Evolutionary conservation across 176 grass and related monocot species (phyloP).

Genomic region (Eragrostis curvula): DNA sequence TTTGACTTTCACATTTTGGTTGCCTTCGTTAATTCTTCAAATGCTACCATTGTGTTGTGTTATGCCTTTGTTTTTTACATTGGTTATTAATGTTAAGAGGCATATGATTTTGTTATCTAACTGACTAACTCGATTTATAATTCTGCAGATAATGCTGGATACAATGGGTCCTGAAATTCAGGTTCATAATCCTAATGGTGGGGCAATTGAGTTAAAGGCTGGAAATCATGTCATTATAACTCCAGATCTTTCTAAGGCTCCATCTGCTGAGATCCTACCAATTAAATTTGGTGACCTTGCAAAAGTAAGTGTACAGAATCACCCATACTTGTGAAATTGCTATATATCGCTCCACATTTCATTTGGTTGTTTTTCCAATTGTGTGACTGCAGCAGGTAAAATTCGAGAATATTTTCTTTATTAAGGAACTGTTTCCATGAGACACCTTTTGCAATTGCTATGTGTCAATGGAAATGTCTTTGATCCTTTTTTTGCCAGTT

Average conservation of each 20-base stretch:
- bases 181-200: slow-evolving; percentile 77
- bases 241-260: slow-evolving; percentile 69
- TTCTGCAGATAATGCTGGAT: slow-evolving; percentile 89
- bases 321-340: background rate
- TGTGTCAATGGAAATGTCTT: background rate
- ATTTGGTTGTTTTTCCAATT: background rate
- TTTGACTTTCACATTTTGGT: background rate
- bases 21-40: slow-evolving; percentile 6
- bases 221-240: slow-evolving; percentile 83
- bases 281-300: slow-evolving; percentile 82
- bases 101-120: slow-evolving; percentile 29
- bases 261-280: slow-evolving; percentile 74
- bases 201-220: slow-evolving; percentile 70
- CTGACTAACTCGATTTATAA: background rate
- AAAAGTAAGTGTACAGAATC: slow-evolving; percentile 61
- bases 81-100: slow-evolving; percentile 6
- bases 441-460: background rate
- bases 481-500: background rate
- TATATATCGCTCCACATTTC: background rate
- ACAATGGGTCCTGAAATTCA: slow-evolving; percentile 97
- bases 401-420: slow-evolving; percentile 18
- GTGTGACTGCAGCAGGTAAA: background rate
- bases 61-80: slow-evolving; percentile 13
- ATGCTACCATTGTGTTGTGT: background rate
- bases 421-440: background rate